These are phyloP conservation scores for Salvia miltiorrhiza DNA, from an alignment of 257 asterid genomes.

Conservation along the genomic window DNA sequence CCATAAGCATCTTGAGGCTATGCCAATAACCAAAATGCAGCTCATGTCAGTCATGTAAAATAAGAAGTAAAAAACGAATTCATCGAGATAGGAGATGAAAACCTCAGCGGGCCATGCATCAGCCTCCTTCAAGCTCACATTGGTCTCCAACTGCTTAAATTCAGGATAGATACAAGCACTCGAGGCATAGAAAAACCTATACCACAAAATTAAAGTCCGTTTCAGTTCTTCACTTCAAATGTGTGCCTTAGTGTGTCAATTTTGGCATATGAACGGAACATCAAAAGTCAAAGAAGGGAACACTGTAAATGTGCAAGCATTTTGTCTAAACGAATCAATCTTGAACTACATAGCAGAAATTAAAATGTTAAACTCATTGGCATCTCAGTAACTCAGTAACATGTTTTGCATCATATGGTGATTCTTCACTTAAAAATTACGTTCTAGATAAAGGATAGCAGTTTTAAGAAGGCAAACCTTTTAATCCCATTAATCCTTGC, in stretches of 20 bases:
- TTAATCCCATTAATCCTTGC: conserved; percentile 67
- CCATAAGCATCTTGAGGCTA: conserved; percentile 96
- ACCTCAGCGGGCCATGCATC: conserved; percentile 99
- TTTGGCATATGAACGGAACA: conserved; percentile 5
- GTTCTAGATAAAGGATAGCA: conserved; percentile 1
- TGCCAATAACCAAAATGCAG: not conserved
- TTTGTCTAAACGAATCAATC: not conserved
- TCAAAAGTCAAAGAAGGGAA: not conserved
- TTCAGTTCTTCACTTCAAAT: conserved; percentile 1
- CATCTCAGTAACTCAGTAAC: not conserved
- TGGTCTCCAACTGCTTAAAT: conserved; percentile 80
- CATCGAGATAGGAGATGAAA: conserved; percentile 12
- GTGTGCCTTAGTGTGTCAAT: not conserved
- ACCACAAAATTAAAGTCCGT: not conserved
- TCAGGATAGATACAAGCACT: conserved; percentile 93
- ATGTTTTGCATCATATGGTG: not conserved
- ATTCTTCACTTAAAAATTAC: not conserved
- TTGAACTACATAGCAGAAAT: not conserved
- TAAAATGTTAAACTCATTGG: not conserved
- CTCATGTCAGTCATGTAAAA: not conserved
- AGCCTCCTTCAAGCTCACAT: conserved; percentile 87
- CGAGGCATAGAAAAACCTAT: conserved; percentile 84
- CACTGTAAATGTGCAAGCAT: not conserved
- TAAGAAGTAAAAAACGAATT: not conserved
- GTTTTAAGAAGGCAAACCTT: conserved; percentile 43